A percentile compares a stretch with the other conserved stretches of the same genome.
phyloP scores from a whole-genome alignment of 1,139 yeast species.

The Pichia kudriavzevii region DNA sequence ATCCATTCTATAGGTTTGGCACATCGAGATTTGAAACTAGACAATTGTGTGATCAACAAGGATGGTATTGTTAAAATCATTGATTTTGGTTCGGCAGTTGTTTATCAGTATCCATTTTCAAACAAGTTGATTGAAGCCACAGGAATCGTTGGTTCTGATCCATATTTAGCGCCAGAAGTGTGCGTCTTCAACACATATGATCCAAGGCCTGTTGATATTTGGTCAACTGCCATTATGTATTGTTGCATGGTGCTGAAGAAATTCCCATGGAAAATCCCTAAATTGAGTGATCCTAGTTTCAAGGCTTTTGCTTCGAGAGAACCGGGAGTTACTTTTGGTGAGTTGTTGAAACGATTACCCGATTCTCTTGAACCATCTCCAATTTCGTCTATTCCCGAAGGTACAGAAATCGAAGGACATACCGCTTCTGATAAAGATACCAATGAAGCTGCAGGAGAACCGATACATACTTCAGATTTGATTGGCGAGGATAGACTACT shows the following conservation, averaged over 20 bases:
- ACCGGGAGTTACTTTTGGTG: conserved; percentile 31
- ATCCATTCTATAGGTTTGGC: conserved; percentile 87
- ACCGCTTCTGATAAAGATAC: background rate
- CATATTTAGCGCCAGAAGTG: conserved; percentile 96
- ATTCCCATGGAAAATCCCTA: conserved; percentile 97
- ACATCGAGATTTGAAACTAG: conserved; percentile 90
- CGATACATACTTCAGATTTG: conserved; percentile 45
- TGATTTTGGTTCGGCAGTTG: conserved; percentile 95
- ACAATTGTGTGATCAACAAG: conserved; percentile 83
- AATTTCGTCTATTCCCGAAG: background rate
- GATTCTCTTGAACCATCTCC: conserved; percentile 5
- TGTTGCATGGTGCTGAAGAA: conserved; percentile 93
- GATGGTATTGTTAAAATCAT: conserved; percentile 86
- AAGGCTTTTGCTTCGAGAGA: conserved; percentile 52
- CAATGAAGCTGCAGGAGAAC: conserved; percentile 11
- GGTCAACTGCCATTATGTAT: conserved; percentile 93
- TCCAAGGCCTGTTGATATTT: conserved; percentile 88
- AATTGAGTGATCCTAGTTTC: conserved; percentile 78
- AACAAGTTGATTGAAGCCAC: conserved; percentile 70
- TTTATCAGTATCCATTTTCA: conserved; percentile 87
- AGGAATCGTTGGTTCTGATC: conserved; percentile 97
- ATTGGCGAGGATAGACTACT: conserved; percentile 65
- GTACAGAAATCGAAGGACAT: background rate
- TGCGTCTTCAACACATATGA: conserved; percentile 68
- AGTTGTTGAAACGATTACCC: conserved; percentile 28